Percentiles rank a stretch among this genome's conserved stretches.
Conservation (phyloP, 352 stramenopile species). For the Discostella stelligera region DNA sequence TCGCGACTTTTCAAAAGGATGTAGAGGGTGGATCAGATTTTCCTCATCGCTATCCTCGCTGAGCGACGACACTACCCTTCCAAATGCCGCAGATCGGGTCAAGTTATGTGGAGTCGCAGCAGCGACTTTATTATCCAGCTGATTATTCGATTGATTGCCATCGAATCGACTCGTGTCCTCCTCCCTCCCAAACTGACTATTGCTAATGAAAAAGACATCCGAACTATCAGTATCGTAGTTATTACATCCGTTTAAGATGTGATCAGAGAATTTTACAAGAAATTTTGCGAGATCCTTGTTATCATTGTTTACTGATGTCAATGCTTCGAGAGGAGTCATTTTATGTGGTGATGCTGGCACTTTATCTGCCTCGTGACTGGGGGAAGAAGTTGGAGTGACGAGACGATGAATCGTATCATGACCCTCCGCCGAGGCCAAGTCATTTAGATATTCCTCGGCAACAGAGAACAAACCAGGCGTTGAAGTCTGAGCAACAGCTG, state of each 20-base stretch:
- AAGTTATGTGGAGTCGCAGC: background rate
- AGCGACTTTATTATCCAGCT: background rate
- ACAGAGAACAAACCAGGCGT: background rate
- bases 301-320: slow-evolving; percentile 9
- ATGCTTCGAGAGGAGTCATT: background rate
- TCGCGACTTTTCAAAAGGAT: background rate
- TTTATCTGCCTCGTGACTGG: background rate
- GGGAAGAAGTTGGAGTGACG: background rate
- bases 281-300: slow-evolving; percentile 45
- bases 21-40: background rate
- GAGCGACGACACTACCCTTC: background rate
- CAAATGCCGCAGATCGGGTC: background rate
- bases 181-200: slow-evolving; percentile 25
- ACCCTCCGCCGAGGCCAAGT: slow-evolving; percentile 1
- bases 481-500: background rate
- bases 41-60: background rate
- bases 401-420: background rate
- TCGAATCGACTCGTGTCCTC: background rate
- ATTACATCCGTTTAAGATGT: slow-evolving; percentile 31
- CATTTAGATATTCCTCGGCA: background rate
- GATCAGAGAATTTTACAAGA: slow-evolving; percentile 40
- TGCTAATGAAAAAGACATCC: slow-evolving; percentile 40
- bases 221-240: slow-evolving; percentile 26
- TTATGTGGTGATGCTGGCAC: background rate
- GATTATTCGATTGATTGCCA: background rate